Percentiles rank a stretch among this genome's conserved stretches.
Conservation (phyloP, 2,329 filamentous ascomycete species). For the Trichoderma koningiopsis region DNA sequence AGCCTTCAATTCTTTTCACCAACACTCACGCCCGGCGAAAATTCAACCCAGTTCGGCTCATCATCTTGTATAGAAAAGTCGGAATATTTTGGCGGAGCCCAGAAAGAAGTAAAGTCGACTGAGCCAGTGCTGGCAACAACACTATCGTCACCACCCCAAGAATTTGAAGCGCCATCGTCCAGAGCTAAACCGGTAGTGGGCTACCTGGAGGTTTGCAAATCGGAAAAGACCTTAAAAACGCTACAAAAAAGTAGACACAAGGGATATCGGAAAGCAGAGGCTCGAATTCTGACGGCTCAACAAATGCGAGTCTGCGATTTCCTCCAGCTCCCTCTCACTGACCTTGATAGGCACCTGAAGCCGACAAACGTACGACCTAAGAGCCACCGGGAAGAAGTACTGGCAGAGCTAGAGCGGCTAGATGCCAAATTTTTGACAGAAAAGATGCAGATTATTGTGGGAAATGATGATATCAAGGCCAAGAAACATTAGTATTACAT, state of each 20-base stretch:
- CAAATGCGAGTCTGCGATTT: conserved; percentile 27
- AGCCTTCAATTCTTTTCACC: conserved; percentile 28
- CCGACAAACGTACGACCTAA: conserved; percentile 16
- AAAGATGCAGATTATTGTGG: background rate
- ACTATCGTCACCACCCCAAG: background rate
- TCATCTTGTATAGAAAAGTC: conserved; percentile 1
- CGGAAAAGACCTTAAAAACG: background rate
- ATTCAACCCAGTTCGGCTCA: background rate
- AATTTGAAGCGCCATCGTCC: background rate
- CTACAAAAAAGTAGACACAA: background rate
- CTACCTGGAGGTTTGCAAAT: background rate
- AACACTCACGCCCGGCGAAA: background rate
- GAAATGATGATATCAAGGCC: background rate
- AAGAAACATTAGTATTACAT: background rate
- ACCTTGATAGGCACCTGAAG: conserved; percentile 31
- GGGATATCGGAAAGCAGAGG: background rate
- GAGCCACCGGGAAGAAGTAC: conserved; percentile 32
- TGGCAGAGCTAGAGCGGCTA: conserved; percentile 35
- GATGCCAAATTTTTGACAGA: conserved; percentile 36
- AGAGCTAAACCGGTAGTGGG: background rate
- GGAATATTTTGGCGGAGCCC: background rate
- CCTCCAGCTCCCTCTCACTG: conserved; percentile 32
- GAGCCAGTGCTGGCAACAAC: background rate
- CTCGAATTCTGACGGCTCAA: background rate
- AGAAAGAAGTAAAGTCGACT: background rate